Evolutionary conservation across 305 asterid genomes (phyloP).

Genomic region (Salvia sclarea): DNA sequence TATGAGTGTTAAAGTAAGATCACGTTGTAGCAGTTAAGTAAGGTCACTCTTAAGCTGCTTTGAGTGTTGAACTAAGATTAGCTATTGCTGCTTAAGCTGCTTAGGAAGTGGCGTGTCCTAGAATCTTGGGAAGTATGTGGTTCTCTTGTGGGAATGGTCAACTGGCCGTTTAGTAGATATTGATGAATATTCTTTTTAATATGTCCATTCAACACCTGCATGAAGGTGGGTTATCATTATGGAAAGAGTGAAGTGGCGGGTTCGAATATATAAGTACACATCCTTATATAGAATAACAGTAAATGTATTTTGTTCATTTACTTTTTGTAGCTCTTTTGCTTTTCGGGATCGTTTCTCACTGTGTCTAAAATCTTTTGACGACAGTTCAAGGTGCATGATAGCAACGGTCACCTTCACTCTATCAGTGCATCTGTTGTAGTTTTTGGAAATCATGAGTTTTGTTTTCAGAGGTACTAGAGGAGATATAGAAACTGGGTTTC

Average conservation of each 20-base stretch:
- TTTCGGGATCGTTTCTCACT: conserved; percentile 23
- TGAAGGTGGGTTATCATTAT: conserved; percentile 23
- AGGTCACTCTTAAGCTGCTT: not conserved
- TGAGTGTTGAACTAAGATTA: not conserved
- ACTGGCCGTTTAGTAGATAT: not conserved
- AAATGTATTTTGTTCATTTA: not conserved
- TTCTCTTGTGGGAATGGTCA: conserved; percentile 9
- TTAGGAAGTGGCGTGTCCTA: conserved; percentile 1
- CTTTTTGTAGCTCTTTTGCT: conserved; percentile 16
- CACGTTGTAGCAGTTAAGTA: not conserved
- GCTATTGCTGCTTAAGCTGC: not conserved
- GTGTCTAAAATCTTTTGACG: conserved; percentile 11
- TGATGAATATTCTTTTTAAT: not conserved
- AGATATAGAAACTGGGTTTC: conserved; percentile 88
- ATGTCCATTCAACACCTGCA: not conserved
- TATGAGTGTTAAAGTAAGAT: not conserved
- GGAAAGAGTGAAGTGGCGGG: no score
- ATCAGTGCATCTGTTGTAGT: conserved; percentile 32
- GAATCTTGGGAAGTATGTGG: not conserved
- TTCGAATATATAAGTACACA: no score
- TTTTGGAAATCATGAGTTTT: conserved; percentile 67
- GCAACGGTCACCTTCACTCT: no score
- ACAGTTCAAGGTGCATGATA: conserved; percentile 21
- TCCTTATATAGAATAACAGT: conserved; percentile 13
- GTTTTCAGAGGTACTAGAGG: conserved; percentile 93